These are phyloP conservation scores for Alternaria rosae DNA, from an alignment of 2,329 filamentous ascomycete species.

Conservation along the genomic window DNA sequence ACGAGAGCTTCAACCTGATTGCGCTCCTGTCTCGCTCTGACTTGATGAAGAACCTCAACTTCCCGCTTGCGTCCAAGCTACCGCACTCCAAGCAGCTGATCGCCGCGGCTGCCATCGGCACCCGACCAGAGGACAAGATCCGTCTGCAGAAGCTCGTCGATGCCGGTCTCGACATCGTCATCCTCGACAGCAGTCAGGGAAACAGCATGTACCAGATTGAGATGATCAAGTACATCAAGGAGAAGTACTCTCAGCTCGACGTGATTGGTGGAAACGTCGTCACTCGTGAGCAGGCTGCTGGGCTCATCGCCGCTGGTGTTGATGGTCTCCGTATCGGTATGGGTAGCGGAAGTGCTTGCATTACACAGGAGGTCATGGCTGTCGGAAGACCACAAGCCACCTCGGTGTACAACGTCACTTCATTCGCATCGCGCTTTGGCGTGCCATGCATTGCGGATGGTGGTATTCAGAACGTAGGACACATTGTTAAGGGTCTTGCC, in stretches of 20 bases:
- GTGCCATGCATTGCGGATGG: conserved; percentile 98
- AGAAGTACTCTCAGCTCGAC: conserved; percentile 82
- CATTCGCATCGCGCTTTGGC: conserved; percentile 90
- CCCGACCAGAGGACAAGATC: conserved; percentile 88
- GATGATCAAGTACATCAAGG: conserved; percentile 97
- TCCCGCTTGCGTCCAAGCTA: conserved; percentile 94
- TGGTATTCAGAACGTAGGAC: conserved; percentile 96
- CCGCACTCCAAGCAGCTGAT: conserved; percentile 97
- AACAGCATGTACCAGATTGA: conserved; percentile 99
- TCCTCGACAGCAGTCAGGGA: conserved; percentile 95
- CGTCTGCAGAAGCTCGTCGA: conserved; percentile 89
- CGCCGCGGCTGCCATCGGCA: conserved; percentile 93
- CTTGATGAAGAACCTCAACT: conserved; percentile 98
- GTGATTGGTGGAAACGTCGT: conserved; percentile 99
- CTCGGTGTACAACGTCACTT: conserved; percentile 86
- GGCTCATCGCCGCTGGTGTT: conserved; percentile 89
- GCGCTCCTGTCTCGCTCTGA: conserved; percentile 69
- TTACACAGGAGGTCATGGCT: conserved; percentile 99
- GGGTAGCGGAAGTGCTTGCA: conserved; percentile 97
- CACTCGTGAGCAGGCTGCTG: conserved; percentile 93
- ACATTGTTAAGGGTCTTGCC: conserved; percentile 97
- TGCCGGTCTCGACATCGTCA: conserved; percentile 91
- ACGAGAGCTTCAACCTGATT: conserved; percentile 78
- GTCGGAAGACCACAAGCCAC: conserved; percentile 96
- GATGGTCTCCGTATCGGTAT: conserved; percentile 98